Conservation (phyloP, 2,329 filamentous ascomycete species). For the Cercospora sp. region DNA sequence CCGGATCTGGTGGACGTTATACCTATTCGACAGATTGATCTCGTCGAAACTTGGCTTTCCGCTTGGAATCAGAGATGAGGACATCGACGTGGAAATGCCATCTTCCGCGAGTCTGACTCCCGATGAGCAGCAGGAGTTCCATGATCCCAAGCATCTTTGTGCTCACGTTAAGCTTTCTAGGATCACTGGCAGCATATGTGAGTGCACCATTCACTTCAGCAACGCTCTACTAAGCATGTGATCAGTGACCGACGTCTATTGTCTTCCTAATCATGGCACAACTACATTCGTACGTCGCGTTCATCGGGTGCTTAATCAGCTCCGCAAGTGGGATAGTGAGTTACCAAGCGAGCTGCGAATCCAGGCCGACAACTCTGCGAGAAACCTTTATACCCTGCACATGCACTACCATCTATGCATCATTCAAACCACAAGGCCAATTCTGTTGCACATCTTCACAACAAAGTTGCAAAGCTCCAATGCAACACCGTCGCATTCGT, state of each 20-base stretch:
- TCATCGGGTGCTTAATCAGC: constrained; percentile 41
- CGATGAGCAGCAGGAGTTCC: constrained; percentile 36
- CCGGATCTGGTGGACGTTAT: constrained; percentile 41
- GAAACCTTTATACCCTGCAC: constrained; percentile 42
- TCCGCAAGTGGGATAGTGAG: constrained; percentile 43
- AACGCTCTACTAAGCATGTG: constrained; percentile 11
- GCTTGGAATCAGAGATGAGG: constrained; percentile 38
- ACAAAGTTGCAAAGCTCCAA: neutral
- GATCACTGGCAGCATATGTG: constrained; percentile 36
- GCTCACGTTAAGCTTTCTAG: constrained; percentile 47
- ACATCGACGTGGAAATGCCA: constrained; percentile 49
- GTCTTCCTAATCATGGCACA: constrained; percentile 28
- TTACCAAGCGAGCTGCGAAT: constrained; percentile 40
- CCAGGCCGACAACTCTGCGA: constrained; percentile 34
- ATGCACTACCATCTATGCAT: constrained; percentile 42
- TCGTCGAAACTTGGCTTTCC: constrained; percentile 41
- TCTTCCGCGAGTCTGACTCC: constrained; percentile 40
- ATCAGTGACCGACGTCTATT: constrained; percentile 31
- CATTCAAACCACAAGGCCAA: constrained; percentile 39
- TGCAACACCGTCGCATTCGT: constrained; percentile 21
- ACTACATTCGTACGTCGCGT: constrained; percentile 41
- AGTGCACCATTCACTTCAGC: constrained; percentile 27
- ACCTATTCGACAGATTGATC: constrained; percentile 40
- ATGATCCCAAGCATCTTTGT: constrained; percentile 43
- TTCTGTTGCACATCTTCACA: constrained; percentile 40